Percentiles rank a stretch among this genome's conserved stretches.
Evolutionary conservation across 2,329 filamentous ascomycete genomes (phyloP).

Genomic region (Exophiala bonariae): DNA sequence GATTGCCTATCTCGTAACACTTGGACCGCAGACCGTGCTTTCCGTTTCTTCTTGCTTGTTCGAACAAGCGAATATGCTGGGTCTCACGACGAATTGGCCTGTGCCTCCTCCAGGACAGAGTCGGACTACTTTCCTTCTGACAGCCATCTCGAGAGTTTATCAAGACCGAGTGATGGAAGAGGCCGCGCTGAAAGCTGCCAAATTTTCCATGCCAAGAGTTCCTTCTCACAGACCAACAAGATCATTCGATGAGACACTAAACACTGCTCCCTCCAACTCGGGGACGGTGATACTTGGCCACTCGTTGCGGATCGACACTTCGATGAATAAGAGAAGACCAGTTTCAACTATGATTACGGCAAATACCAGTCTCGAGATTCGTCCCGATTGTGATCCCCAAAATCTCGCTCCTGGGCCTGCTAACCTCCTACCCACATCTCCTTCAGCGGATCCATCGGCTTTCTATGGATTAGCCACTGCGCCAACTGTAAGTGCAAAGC

Average conservation of each 20-base stretch:
- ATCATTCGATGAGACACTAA: conserved; percentile 14
- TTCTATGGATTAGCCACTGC: conserved; percentile 26
- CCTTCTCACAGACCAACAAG: conserved; percentile 12
- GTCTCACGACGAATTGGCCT: conserved; percentile 57
- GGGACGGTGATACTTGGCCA: conserved; percentile 10
- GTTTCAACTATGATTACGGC: conserved; percentile 10
- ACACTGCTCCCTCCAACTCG: conserved; percentile 2
- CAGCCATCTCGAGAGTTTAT: conserved; percentile 61
- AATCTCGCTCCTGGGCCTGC: conserved; percentile 5
- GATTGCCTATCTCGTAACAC: conserved; percentile 59
- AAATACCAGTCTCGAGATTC: conserved; percentile 10
- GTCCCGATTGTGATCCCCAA: conserved; percentile 14
- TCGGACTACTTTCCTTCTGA: conserved; percentile 59
- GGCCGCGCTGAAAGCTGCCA: conserved; percentile 20
- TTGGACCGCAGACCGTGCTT: conserved; percentile 58
- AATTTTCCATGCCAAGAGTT: conserved; percentile 19
- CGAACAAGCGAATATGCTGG: conserved; percentile 51
- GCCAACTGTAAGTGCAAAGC: conserved; percentile 22
- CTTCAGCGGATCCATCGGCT: conserved; percentile 22
- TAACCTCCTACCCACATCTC: conserved; percentile 18
- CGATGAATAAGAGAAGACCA: conserved; percentile 10
- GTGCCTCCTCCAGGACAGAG: conserved; percentile 47
- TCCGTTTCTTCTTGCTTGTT: conserved; percentile 53
- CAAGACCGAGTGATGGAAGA: conserved; percentile 41
- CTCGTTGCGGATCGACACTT: conserved; percentile 20